Evolutionary conservation across 2,329 filamentous ascomycete species (phyloP).

Genomic region (Aspergillus fumigatus): DNA sequence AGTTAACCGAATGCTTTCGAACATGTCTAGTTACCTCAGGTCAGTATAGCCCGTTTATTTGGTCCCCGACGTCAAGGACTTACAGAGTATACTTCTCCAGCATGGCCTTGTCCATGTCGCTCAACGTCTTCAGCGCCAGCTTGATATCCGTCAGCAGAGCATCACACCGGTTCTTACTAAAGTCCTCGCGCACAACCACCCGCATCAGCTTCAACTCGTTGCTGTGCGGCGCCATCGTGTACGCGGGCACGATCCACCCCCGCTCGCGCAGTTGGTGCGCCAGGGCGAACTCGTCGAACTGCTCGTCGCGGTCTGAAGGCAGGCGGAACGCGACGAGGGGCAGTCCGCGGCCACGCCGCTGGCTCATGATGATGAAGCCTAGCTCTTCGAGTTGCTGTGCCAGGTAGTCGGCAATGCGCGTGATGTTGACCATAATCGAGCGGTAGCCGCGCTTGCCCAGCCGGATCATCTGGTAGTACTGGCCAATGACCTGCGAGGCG

Average conservation of each 20-base stretch:
- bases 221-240: constrained; percentile 92
- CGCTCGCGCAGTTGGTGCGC: constrained; percentile 82
- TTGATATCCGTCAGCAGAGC: constrained; percentile 73
- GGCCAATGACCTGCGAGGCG: constrained; percentile 88
- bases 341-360: constrained; percentile 70
- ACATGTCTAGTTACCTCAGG: constrained; percentile 41
- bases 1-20: constrained; percentile 50
- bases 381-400: constrained; percentile 65
- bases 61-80: constrained; percentile 14
- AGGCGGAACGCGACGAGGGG: constrained; percentile 89
- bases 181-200: constrained; percentile 89
- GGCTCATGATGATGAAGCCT: constrained; percentile 84
- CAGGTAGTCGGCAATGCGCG: constrained; percentile 83
- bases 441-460: constrained; percentile 90
- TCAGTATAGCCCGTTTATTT: not conserved
- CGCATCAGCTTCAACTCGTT: constrained; percentile 83
- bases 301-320: constrained; percentile 49
- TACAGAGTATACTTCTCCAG: constrained; percentile 67
- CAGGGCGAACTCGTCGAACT: constrained; percentile 70
- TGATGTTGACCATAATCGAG: constrained; percentile 91
- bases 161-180: constrained; percentile 77
- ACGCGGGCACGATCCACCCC: constrained; percentile 91
- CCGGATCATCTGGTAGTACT: constrained; percentile 96
- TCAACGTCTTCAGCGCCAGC: constrained; percentile 66
- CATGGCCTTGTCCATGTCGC: constrained; percentile 67